A percentile compares a stretch with the other conserved stretches of the same genome.
Evolutionary conservation across 2,329 filamentous ascomycete species (phyloP).

Genomic region (Ascochyta viciae-villosae): DNA sequence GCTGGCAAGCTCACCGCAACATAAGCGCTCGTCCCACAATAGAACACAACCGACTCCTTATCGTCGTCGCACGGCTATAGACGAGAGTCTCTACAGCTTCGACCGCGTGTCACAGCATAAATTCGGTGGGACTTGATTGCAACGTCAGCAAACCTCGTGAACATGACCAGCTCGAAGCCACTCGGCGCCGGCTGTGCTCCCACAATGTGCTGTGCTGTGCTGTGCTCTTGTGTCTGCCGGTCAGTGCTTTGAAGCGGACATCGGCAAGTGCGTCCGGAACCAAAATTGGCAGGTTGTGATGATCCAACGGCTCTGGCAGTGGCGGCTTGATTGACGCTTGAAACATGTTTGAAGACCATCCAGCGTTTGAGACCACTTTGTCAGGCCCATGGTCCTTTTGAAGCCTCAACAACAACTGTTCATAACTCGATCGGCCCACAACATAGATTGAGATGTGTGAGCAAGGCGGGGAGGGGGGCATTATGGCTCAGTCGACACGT

Average conservation of each 20-base stretch:
- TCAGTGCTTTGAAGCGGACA: slow-evolving; percentile 11
- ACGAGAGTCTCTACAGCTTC: slow-evolving; percentile 14
- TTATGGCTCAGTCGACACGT: slow-evolving; percentile 15
- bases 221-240: slow-evolving; percentile 12
- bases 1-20: slow-evolving; percentile 15
- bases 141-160: slow-evolving; percentile 18
- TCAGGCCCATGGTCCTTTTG: slow-evolving; percentile 9
- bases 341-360: slow-evolving; percentile 22
- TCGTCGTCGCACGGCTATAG: slow-evolving; percentile 23
- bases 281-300: slow-evolving; percentile 19
- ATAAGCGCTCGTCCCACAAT: slow-evolving; percentile 19
- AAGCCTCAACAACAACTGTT: slow-evolving; percentile 21
- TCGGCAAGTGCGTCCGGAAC: slow-evolving; percentile 17
- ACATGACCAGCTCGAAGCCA: slow-evolving; percentile 13
- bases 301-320: slow-evolving; percentile 20
- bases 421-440: slow-evolving; percentile 18
- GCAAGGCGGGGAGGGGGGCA: slow-evolving; percentile 27
- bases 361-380: slow-evolving; percentile 19
- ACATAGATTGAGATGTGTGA: slow-evolving; percentile 22
- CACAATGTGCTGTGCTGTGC: slow-evolving; percentile 13
- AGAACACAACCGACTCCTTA: slow-evolving; percentile 1
- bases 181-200: slow-evolving; percentile 20
- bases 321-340: slow-evolving; percentile 17
- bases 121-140: slow-evolving; percentile 13
- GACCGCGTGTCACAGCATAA: slow-evolving; percentile 14